A percentile compares a stretch with the other conserved stretches of the same genome.
These are phyloP conservation scores for Fonsecaea pedrosoi DNA, from an alignment of 2,329 filamentous ascomycete genomes.

Conservation along the genomic window DNA sequence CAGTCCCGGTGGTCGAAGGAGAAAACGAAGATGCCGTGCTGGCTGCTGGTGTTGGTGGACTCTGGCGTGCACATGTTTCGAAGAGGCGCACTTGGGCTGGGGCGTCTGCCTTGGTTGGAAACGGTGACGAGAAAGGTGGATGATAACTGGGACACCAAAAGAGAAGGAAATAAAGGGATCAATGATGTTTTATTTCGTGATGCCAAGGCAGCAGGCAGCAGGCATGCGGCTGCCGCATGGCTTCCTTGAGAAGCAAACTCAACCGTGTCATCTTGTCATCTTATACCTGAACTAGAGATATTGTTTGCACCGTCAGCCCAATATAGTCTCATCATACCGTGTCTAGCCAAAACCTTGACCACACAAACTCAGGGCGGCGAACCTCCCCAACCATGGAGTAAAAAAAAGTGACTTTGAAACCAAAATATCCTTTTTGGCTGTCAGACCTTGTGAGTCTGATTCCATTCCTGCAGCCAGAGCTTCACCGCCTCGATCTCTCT, in stretches of 20 bases:
- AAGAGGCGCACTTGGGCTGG: not conserved
- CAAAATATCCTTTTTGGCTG: not conserved
- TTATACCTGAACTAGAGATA: not conserved
- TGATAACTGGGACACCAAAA: too few relatives aligned
- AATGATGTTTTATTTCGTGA: too few relatives aligned
- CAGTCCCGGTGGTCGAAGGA: not conserved
- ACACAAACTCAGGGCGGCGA: too few relatives aligned
- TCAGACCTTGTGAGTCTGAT: constrained; percentile 14
- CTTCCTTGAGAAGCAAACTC: too few relatives aligned
- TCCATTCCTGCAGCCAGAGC: constrained; percentile 23
- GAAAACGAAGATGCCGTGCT: not conserved
- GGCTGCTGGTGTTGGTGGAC: not conserved
- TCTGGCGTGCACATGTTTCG: too few relatives aligned
- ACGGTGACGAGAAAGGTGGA: not conserved
- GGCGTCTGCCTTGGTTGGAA: not conserved
- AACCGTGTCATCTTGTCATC: not conserved
- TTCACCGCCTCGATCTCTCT: constrained; percentile 25
- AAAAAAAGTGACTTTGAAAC: not conserved
- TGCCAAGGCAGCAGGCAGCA: too few relatives aligned
- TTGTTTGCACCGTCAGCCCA: not conserved
- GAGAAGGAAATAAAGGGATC: too few relatives aligned
- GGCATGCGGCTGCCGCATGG: too few relatives aligned
- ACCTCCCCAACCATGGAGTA: not conserved
- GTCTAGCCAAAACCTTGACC: too few relatives aligned
- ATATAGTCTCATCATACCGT: too few relatives aligned